These are phyloP conservation scores for Tympanopsis confertula DNA, from an alignment of 2,329 filamentous ascomycete genomes.

Conservation along the genomic window DNA sequence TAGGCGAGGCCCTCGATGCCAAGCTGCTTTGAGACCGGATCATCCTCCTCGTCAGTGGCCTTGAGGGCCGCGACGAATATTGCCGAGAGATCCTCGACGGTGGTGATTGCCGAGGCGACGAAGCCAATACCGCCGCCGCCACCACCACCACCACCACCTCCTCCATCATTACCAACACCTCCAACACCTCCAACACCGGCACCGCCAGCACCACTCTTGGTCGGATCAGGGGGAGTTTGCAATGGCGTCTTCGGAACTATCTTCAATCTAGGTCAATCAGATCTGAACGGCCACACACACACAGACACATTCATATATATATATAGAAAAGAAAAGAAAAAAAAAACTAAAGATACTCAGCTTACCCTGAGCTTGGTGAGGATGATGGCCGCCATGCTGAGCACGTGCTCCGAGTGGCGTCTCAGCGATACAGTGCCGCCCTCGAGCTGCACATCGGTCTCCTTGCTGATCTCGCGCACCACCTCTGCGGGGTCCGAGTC, in stretches of 20 bases:
- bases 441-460: slow-evolving; percentile 43
- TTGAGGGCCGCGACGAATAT: slow-evolving; percentile 35
- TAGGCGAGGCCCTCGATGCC: slow-evolving; percentile 88
- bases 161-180: too few relatives aligned
- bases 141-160: too few relatives aligned
- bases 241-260: slow-evolving; percentile 34
- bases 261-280: slow-evolving; percentile 38
- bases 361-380: slow-evolving; percentile 59
- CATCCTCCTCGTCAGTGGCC: slow-evolving; percentile 25
- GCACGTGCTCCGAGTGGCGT: slow-evolving; percentile 48
- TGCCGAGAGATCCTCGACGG: slow-evolving; percentile 52
- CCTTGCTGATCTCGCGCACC: slow-evolving; percentile 32
- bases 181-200: too few relatives aligned
- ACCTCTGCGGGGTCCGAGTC: slow-evolving; percentile 54
- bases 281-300: neutral
- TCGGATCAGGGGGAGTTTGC: slow-evolving; percentile 18
- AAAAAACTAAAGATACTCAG: slow-evolving; percentile 11
- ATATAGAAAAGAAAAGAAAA: slow-evolving; percentile 5
- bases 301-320: too few relatives aligned
- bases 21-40: slow-evolving; percentile 49
- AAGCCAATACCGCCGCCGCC: too few relatives aligned
- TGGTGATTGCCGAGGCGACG: slow-evolving; percentile 36
- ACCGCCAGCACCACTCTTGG: slow-evolving; percentile 15
- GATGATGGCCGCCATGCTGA: slow-evolving; percentile 61
- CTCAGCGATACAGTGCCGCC: slow-evolving; percentile 46